Base-by-base conservation (phyloP, 495 filamentous ascomycete species). In the Parachaetomium inaequale region DNA sequence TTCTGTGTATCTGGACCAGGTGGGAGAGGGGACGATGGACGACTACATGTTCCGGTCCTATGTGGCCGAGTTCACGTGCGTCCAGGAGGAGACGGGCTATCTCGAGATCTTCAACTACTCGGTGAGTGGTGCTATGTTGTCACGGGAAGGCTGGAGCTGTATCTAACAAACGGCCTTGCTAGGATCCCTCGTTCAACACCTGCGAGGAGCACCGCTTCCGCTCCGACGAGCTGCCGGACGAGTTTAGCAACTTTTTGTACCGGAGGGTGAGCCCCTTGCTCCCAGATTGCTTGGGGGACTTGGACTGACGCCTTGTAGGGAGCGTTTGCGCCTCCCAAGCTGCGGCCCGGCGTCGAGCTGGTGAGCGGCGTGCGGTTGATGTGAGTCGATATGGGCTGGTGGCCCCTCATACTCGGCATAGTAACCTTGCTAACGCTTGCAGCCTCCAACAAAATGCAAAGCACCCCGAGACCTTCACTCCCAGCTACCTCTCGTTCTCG, bases 51-150 rank as follows among this genome's bases (percentile, higher is more conserved):
- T 84, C 49, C 66, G 71, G 53, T 25, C 53, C 2, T 73, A 81
- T 52, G 72, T 84, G 49, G 58, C 68, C 3, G 45, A 72, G n/a
- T 83, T 76, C 65, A 72, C 70, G 49, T 56, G 65, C 15, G 79
- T 83, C 14, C 54, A 65, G 25, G 82, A 84, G 63, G 69, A 66
- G 21, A 84, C 81, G 21, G 72, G 70, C 32, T 84, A 82, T 62
- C 63, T 84, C 21, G 81, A 84, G 71, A 81, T 84, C 34, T 73
- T 81, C 59, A 79, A 79, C 42, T 84, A 84, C 63, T 78, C 81
- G 58, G 82, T 84, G 67, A 53, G 80, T 70, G 19, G 42, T 46
- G 25, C 47, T 51, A 23, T n/a, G 29, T 21, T 47, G 3, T 17
- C 19, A 15, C 21, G 12, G 4, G 31, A n/a, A 4, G 8, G 21